Percentiles rank a stretch among this genome's conserved stretches.
Conservation (phyloP, 345 rosid genomes). For the Boechera stricta region DNA sequence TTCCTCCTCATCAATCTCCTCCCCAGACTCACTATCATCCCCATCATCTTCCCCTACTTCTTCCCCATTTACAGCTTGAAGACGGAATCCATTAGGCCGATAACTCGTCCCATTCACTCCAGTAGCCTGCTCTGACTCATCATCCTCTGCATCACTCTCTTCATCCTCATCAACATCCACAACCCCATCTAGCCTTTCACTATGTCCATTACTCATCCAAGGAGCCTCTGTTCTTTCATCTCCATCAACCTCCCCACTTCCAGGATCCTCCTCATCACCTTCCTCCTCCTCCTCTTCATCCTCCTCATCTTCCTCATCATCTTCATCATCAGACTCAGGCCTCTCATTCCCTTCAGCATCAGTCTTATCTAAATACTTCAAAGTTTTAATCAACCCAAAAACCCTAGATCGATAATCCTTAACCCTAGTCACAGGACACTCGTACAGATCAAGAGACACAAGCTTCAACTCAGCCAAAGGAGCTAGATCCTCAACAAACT, state of each 20-base stretch:
- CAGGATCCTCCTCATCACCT: slow-evolving; percentile 67
- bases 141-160: slow-evolving; percentile 65
- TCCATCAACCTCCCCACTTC: slow-evolving; percentile 70
- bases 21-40: slow-evolving; percentile 55
- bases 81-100: slow-evolving; percentile 55
- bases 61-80: slow-evolving; percentile 53
- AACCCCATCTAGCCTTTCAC: slow-evolving; percentile 57
- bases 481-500: slow-evolving; percentile 69
- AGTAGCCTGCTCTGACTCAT: slow-evolving; percentile 62
- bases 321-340: slow-evolving; percentile 81
- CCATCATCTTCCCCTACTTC: slow-evolving; percentile 52
- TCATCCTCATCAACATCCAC: slow-evolving; percentile 65
- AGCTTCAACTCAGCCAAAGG: slow-evolving; percentile 69
- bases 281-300: slow-evolving; percentile 68
- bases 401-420: slow-evolving; percentile 84
- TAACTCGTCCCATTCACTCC: slow-evolving; percentile 47
- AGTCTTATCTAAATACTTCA: slow-evolving; percentile 86
- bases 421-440: slow-evolving; percentile 80
- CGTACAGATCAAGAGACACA: slow-evolving; percentile 77
- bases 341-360: slow-evolving; percentile 81
- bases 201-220: slow-evolving; percentile 58
- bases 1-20: slow-evolving; percentile 57
- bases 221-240: slow-evolving; percentile 52
- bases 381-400: slow-evolving; percentile 68
- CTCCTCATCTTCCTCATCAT: slow-evolving; percentile 66